Percentiles rank a stretch among this genome's conserved stretches.
Evolutionary conservation across 1,284 basidiomycete species (phyloP).

Genomic region (Stygiomarasmius scandens): DNA sequence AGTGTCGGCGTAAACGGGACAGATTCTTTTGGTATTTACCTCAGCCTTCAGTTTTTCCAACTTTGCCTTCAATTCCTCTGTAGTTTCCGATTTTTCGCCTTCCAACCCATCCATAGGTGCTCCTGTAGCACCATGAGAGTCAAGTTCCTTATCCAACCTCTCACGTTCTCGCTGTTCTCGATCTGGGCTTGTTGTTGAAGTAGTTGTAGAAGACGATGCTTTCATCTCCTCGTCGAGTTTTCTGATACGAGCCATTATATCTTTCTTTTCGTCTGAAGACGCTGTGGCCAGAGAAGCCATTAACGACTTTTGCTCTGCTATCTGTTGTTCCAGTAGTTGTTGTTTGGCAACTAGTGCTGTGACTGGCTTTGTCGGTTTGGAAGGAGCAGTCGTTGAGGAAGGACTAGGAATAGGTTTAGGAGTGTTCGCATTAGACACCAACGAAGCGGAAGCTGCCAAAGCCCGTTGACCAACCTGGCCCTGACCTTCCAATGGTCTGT

Average conservation of each 20-base stretch:
- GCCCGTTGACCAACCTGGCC: constrained; percentile 74
- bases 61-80: constrained; percentile 78
- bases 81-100: constrained; percentile 47
- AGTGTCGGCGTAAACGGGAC: not conserved
- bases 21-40: constrained; percentile 44
- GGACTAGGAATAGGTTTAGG: constrained; percentile 17
- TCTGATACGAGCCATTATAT: constrained; percentile 76
- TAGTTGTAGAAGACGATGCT: constrained; percentile 30
- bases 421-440: constrained; percentile 62
- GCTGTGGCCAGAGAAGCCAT: constrained; percentile 73
- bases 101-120: constrained; percentile 34
- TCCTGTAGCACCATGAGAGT: constrained; percentile 54
- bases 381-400: constrained; percentile 30
- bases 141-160: constrained; percentile 75
- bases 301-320: constrained; percentile 88
- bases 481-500: constrained; percentile 86
- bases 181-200: constrained; percentile 35
- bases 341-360: constrained; percentile 70
- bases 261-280: constrained; percentile 72
- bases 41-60: constrained; percentile 84
- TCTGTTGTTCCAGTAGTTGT: constrained; percentile 79
- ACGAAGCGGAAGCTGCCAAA: constrained; percentile 75
- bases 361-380: constrained; percentile 22
- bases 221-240: constrained; percentile 85
- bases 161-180: constrained; percentile 61